Base-by-base conservation (phyloP, 441 rosid genomes). In the Aleurites moluccanus region DNA sequence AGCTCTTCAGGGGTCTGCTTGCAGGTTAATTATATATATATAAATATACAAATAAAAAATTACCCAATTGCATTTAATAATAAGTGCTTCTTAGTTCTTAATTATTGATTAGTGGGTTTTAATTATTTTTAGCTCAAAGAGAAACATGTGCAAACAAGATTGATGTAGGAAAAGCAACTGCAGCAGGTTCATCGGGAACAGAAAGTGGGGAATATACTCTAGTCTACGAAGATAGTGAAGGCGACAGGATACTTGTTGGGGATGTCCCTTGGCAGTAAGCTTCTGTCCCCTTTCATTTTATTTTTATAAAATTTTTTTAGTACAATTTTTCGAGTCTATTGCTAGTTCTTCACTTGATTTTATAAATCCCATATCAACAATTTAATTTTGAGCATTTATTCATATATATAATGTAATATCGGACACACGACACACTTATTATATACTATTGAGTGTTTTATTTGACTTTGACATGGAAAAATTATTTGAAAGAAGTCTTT, bases 1-100 rank as follows among this genome's bases (percentile, higher is more conserved):
- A 90, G 52, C 92, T 93, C 85, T 93, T 93, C 77, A 84, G 93
- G 77, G 90, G 85, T 77, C 95, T 91, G 64, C 90, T 91, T 83
- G 88, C 94, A 49, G 98, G 98, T 93, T 7, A 15, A 15, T 50
- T 50, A 50, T 16, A 18, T 14, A 15, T 45, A 45, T 16, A 45
- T 50, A 50, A 3, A 18, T 14, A 15, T 45, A 45, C 50, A 45
- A 45, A 11, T 45, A 11, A 15, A 10, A 10, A 38, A 38, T 38
- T 38, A 6, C 40, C 40, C 40, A 38, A 38, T 38, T 6, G 6
- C 40, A 38, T 6, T 38, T 6, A 38, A 38, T 45, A 16, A 45
- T 45, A 0, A 14, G 16, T 7, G 15, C 55, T 2, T 16, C 3
- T 27, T 14, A 20, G 5, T 8, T 53, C 45, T 6, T 11, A 6